A percentile compares a stretch with the other conserved stretches of the same genome.
phyloP scores from a whole-genome alignment of 108 stramenopile genomes.

The Fistulifera solaris region DNA sequence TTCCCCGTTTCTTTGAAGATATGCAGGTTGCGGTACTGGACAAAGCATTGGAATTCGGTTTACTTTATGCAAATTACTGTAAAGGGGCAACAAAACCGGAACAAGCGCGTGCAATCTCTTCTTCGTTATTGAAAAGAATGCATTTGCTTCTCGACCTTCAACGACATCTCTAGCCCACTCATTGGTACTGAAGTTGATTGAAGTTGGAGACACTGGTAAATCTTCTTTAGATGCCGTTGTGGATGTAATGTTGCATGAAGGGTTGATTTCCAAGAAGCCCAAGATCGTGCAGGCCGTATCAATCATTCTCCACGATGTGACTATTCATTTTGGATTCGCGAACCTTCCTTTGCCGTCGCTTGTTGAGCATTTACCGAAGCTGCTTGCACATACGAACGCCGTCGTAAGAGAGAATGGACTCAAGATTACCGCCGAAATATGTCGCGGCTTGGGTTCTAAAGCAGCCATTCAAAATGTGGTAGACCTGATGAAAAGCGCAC shows the following conservation, averaged over 20 bases:
- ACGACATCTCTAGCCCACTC: constrained; percentile 35
- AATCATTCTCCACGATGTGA: constrained; percentile 41
- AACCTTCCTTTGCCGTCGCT: constrained; percentile 48
- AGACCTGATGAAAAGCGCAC: constrained; percentile 64
- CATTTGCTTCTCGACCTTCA: constrained; percentile 61
- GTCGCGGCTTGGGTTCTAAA: constrained; percentile 72
- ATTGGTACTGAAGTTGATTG: constrained; percentile 64
- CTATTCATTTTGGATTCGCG: constrained; percentile 55
- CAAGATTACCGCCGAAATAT: constrained; percentile 69
- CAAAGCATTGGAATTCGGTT: constrained; percentile 46
- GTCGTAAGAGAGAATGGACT: constrained; percentile 68
- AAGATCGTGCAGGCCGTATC: constrained; percentile 59
- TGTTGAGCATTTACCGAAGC: constrained; percentile 35
- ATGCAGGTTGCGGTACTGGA: constrained; percentile 75
- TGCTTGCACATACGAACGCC: constrained; percentile 59
- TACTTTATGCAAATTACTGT: constrained; percentile 50
- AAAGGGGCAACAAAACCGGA: constrained; percentile 33
- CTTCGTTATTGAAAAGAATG: constrained; percentile 52
- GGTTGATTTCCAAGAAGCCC: constrained; percentile 66
- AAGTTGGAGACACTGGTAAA: constrained; percentile 47
- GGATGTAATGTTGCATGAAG: constrained; percentile 45
- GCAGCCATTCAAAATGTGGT: constrained; percentile 43
- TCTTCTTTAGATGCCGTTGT: constrained; percentile 43
- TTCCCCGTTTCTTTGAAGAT: constrained; percentile 45
- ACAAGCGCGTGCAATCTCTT: constrained; percentile 32